phyloP scores from a whole-genome alignment of 2,329 filamentous ascomycete genomes.

The Aschersonia sp. region DNA sequence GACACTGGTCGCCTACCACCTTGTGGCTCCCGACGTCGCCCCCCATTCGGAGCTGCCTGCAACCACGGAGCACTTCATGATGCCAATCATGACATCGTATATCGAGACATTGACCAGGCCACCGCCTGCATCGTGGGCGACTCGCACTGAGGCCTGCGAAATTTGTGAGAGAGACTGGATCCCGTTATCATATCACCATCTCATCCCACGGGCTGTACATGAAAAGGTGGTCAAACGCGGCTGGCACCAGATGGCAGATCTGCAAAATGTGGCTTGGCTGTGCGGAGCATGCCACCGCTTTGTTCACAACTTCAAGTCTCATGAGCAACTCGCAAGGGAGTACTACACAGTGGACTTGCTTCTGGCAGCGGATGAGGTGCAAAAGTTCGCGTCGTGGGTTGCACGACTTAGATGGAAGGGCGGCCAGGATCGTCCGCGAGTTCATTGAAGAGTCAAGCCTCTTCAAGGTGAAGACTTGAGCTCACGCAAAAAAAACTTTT shows the following conservation, averaged over 20 bases:
- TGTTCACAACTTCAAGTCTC: conserved; percentile 59
- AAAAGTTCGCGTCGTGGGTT: conserved; percentile 59
- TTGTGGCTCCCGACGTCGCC: conserved; percentile 31
- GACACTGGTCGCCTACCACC: conserved; percentile 50
- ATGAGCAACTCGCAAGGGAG: conserved; percentile 62
- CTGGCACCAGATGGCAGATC: conserved; percentile 61
- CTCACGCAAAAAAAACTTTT: too few relatives aligned
- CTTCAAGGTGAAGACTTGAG: not conserved
- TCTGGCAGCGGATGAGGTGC: conserved; percentile 54
- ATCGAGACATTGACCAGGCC: conserved; percentile 39
- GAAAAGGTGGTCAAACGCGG: conserved; percentile 61
- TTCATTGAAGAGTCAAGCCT: too few relatives aligned
- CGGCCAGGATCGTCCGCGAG: conserved; percentile 1
- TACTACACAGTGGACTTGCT: conserved; percentile 63
- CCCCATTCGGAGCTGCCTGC: conserved; percentile 19
- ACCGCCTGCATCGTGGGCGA: conserved; percentile 48
- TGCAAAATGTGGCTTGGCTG: conserved; percentile 75
- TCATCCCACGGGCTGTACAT: conserved; percentile 69
- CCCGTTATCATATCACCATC: conserved; percentile 67
- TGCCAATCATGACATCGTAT: conserved; percentile 49
- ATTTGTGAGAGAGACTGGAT: conserved; percentile 64
- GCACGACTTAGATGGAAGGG: conserved; percentile 60
- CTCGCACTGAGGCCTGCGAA: conserved; percentile 50
- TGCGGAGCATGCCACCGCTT: conserved; percentile 74
- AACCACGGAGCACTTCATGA: conserved; percentile 39